phyloP scores from a whole-genome alignment of 257 asterid species.

The Capsicum chinense region DNA sequence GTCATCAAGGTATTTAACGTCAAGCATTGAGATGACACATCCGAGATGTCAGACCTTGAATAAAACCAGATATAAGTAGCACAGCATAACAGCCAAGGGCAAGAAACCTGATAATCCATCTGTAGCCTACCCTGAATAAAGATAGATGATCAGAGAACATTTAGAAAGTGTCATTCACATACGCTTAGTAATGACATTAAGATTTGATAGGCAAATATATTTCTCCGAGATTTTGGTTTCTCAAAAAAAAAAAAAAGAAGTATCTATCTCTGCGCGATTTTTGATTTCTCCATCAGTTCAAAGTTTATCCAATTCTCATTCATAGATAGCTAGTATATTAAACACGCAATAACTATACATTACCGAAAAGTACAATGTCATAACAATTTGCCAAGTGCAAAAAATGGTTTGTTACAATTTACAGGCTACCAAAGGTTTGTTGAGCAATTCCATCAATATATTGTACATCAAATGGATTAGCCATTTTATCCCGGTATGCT shows the following conservation, averaged over 20 bases:
- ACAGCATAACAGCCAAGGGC: slow-evolving; percentile 89
- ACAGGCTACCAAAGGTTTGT: too few species aligned
- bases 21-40: background rate
- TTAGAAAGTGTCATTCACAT: slow-evolving; percentile 12
- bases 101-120: slow-evolving; percentile 83
- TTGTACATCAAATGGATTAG: too few species aligned
- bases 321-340: background rate
- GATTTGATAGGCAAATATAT: background rate
- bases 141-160: slow-evolving; percentile 43
- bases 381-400: background rate
- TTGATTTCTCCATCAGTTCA: background rate
- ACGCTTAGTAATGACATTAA: background rate
- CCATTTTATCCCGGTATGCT: too few species aligned
- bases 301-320: background rate
- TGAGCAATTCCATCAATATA: too few species aligned
- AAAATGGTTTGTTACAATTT: too few species aligned
- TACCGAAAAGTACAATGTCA: background rate
- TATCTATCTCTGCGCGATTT: background rate
- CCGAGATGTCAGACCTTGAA: slow-evolving; percentile 69
- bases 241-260: background rate
- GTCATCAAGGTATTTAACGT: background rate
- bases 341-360: background rate
- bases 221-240: background rate
- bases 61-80: slow-evolving; percentile 84
- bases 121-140: slow-evolving; percentile 89